phyloP scores from a whole-genome alignment of 2,329 filamentous ascomycete species.

The Cephalotrichum gorgonifer region DNA sequence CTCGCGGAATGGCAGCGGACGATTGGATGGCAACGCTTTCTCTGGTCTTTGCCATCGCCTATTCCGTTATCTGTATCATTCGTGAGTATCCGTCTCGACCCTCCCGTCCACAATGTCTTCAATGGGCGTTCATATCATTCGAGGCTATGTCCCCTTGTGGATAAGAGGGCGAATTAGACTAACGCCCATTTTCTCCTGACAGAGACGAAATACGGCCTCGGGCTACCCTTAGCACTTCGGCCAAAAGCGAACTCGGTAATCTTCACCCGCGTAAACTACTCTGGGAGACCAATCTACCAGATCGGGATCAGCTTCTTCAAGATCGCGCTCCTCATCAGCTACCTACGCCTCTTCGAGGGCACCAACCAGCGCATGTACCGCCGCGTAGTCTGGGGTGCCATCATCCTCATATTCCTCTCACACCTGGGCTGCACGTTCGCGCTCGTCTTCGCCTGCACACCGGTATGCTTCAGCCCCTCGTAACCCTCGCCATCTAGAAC shows the following conservation, averaged over 20 bases:
- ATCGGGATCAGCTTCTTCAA: slow-evolving; percentile 47
- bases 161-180: too few species aligned
- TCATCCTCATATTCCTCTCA: slow-evolving; percentile 29
- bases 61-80: slow-evolving; percentile 37
- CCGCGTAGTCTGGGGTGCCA: slow-evolving; percentile 30
- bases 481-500: background rate
- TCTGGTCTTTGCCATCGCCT: slow-evolving; percentile 34
- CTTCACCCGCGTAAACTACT: slow-evolving; percentile 40
- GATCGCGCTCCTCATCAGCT: slow-evolving; percentile 40
- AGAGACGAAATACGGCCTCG: slow-evolving; percentile 44
- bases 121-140: too few species aligned
- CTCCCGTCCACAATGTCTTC: too few species aligned
- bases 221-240: slow-evolving; percentile 31
- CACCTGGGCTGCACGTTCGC: slow-evolving; percentile 38
- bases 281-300: slow-evolving; percentile 43
- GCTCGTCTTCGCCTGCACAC: slow-evolving; percentile 38
- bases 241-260: slow-evolving; percentile 29
- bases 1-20: slow-evolving; percentile 33
- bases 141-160: too few species aligned
- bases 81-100: background rate
- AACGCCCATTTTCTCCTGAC: background rate
- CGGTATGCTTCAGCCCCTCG: slow-evolving; percentile 20
- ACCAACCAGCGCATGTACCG: slow-evolving; percentile 35
- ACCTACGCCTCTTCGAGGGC: slow-evolving; percentile 36
- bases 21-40: slow-evolving; percentile 32